phyloP scores from a whole-genome alignment of 192 early-diverging fungal genomes.

The Diversispora eburnea region DNA sequence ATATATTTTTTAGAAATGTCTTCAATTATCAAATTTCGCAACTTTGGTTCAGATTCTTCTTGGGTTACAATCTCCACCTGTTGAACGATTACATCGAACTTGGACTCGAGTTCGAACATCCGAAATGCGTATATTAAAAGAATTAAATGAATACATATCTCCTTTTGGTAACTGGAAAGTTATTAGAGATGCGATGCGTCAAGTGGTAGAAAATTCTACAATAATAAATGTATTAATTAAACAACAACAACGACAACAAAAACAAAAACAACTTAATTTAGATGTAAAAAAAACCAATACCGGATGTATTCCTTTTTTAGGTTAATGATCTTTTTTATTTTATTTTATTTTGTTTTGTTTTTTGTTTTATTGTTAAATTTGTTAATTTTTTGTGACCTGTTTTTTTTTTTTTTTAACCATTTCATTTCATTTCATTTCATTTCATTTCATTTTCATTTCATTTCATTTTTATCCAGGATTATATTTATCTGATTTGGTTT shows the following conservation, averaged over 20 bases:
- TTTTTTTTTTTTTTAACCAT: background rate
- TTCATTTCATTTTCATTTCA: background rate
- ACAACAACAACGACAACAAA: conserved; percentile 13
- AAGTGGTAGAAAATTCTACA: conserved; percentile 43
- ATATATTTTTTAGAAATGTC: conserved; percentile 49
- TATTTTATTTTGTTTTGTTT: conserved; percentile 46
- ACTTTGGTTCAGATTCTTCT: conserved; percentile 58
- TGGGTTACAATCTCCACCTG: conserved; percentile 53
- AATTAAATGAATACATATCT: conserved; percentile 51
- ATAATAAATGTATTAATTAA: conserved; percentile 30
- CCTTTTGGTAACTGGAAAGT: conserved; percentile 56
- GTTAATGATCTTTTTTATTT: conserved; percentile 29
- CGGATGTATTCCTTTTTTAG: conserved; percentile 60
- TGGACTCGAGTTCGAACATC: conserved; percentile 46
- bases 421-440: background rate
- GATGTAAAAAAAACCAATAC: conserved; percentile 37
- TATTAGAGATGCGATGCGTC: conserved; percentile 52
- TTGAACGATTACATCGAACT: conserved; percentile 51
- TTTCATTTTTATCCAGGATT: conserved; percentile 34
- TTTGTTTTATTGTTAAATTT: conserved; percentile 53
- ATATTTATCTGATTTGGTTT: conserved; percentile 56
- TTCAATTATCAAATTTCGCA: conserved; percentile 54
- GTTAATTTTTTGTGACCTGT: no score
- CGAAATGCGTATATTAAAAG: conserved; percentile 44
- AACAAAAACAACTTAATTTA: conserved; percentile 8